Percentiles rank a stretch among this genome's conserved stretches.
phyloP scores from a whole-genome alignment of 2,329 filamentous ascomycete genomes.

The Pseudopithomyces chartarum region DNA sequence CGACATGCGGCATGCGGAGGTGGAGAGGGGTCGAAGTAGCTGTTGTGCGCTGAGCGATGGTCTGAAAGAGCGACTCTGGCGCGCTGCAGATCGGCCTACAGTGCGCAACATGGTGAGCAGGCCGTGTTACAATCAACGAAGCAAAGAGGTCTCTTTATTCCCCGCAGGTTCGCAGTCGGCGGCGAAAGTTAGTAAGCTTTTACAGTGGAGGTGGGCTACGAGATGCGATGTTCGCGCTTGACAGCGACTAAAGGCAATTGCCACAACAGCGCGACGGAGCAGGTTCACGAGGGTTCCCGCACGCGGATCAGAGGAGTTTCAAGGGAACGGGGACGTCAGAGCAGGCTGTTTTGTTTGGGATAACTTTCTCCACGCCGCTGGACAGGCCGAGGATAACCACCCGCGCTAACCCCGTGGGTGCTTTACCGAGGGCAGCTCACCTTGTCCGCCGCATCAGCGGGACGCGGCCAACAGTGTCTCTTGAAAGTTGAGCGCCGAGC shows the following conservation, averaged over 20 bases:
- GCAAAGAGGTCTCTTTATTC: slow-evolving; percentile 13
- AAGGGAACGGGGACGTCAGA: background rate
- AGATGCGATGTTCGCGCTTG: slow-evolving; percentile 14
- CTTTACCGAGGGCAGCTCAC: slow-evolving; percentile 37
- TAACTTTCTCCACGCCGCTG: slow-evolving; percentile 33
- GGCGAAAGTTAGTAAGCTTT: slow-evolving; percentile 20
- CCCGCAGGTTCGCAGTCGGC: slow-evolving; percentile 7
- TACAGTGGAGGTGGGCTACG: slow-evolving; percentile 21
- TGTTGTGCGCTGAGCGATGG: slow-evolving; percentile 29
- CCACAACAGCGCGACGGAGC: slow-evolving; percentile 14
- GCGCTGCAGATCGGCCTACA: slow-evolving; percentile 41
- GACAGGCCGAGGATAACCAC: slow-evolving; percentile 39
- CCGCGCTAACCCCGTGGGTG: slow-evolving; percentile 24
- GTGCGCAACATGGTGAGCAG: slow-evolving; percentile 44
- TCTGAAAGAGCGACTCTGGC: slow-evolving; percentile 40
- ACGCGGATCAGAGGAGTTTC: slow-evolving; percentile 15
- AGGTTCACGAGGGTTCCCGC: slow-evolving; percentile 2
- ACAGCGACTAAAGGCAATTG: slow-evolving; percentile 11
- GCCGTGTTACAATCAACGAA: slow-evolving; percentile 10
- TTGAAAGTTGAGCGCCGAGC: slow-evolving; percentile 33
- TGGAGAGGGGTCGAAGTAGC: slow-evolving; percentile 47
- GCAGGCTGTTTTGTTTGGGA: slow-evolving; percentile 21
- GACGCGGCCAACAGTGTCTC: slow-evolving; percentile 24
- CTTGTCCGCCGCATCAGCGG: slow-evolving; percentile 33
- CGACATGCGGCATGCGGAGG: slow-evolving; percentile 58